Evolutionary conservation across 345 rosid genomes (phyloP), one percentile per base, ranked within the genome.

Genomic region (Hirschfeldia incana): DNA sequence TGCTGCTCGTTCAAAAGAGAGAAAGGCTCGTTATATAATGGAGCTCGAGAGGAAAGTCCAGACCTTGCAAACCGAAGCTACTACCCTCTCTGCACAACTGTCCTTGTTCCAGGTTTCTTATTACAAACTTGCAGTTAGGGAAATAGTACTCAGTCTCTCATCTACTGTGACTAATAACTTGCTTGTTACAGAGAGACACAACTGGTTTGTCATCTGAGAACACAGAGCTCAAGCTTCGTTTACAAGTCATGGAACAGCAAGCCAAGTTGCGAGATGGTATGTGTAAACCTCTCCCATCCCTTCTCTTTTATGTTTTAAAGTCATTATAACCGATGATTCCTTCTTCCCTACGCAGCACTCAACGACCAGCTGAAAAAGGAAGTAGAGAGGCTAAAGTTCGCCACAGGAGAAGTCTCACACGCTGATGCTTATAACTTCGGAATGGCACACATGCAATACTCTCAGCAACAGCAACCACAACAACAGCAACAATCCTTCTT

Each of bases 231-330:
- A 93, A 91, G 91, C 92, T 91, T 80, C 90, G 91, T 75, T 83
- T 94, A 73, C 97, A 92, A 82, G 91, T 92, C 37, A 88, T 92
- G 97, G 98, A 94, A 81, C 94, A 89, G 69, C 95, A 92, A 79
- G 94, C 94, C 81, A 91, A 90, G 78, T 76, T 91, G 73, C 89
- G 94, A 60, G 99, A 95, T 76, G 96, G 97, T 95, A 86, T 16
- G 82, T 12, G 42, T 37, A 37, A 67, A 27, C 12, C 16, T 17
- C 0, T 49, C 55, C 73, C 27, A 1, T 55, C 36, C 36, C 21
- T 72, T 12, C 8, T 13, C 8, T 66, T 67, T 29, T 66, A 3
- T 3, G 68, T n/a, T 60, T 67, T 4, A 32, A 44, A 5, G 28
- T 73, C n/a, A 9, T 49, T 15, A n/a, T 60, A 44, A 44, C 60